phyloP scores from a whole-genome alignment of 1,284 basidiomycete genomes.

The Apiotrichum brassicae region DNA sequence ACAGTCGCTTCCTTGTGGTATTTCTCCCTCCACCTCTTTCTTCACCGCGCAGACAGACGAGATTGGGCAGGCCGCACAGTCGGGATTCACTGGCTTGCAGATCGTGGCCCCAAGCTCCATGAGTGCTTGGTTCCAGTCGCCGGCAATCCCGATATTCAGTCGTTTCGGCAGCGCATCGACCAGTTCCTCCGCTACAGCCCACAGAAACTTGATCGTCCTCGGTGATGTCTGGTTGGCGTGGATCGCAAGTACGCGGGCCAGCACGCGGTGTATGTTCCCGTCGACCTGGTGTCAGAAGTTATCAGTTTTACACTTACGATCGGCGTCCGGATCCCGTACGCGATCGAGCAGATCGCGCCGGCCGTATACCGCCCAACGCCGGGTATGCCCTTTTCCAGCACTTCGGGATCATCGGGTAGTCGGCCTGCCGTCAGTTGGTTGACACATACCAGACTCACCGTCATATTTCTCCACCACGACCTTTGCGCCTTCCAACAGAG shows the following conservation, averaged over 20 bases:
- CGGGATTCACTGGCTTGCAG: slow-evolving; percentile 74
- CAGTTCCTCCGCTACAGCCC: slow-evolving; percentile 66
- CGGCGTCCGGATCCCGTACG: slow-evolving; percentile 73
- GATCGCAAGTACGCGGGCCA: slow-evolving; percentile 73
- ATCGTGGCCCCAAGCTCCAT: slow-evolving; percentile 73
- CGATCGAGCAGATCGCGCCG: slow-evolving; percentile 78
- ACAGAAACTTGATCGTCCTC: slow-evolving; percentile 68
- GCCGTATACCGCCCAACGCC: slow-evolving; percentile 86
- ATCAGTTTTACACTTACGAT: slow-evolving; percentile 66
- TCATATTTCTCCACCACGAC: slow-evolving; percentile 59
- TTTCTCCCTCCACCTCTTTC: slow-evolving; percentile 37
- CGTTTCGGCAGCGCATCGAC: slow-evolving; percentile 52
- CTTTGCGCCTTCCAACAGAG: slow-evolving; percentile 69
- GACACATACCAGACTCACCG: slow-evolving; percentile 19
- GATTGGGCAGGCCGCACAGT: slow-evolving; percentile 67
- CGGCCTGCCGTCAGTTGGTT: slow-evolving; percentile 40
- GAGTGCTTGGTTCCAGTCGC: slow-evolving; percentile 71
- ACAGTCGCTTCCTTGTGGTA: slow-evolving; percentile 58
- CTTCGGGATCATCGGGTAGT: slow-evolving; percentile 70
- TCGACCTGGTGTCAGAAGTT: slow-evolving; percentile 59
- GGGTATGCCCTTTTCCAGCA: slow-evolving; percentile 76
- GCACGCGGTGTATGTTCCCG: slow-evolving; percentile 79
- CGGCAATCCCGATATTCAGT: slow-evolving; percentile 47
- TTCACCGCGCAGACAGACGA: slow-evolving; percentile 62
- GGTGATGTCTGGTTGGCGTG: slow-evolving; percentile 75